These are phyloP conservation scores for Pythium grandisporangium DNA, from an alignment of 352 stramenopile species.

Conservation along the genomic window DNA sequence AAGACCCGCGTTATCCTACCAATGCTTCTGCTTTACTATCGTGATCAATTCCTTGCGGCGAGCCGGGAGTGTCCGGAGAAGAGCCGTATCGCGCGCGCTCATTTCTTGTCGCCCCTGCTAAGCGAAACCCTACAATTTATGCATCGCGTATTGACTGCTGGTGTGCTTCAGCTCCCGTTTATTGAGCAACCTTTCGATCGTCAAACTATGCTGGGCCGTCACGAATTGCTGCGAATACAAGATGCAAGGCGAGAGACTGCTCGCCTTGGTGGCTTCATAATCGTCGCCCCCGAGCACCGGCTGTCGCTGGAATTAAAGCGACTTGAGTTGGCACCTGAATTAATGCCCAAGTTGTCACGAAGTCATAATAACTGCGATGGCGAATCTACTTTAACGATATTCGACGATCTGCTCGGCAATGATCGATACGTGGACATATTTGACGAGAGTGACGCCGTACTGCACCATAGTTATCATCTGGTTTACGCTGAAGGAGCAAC, in stretches of 20 bases:
- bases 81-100: constrained; percentile 32
- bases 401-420: constrained; percentile 33
- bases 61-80: too few species aligned
- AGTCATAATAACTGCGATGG: too few species aligned
- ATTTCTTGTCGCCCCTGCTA: constrained; percentile 55
- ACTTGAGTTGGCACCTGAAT: constrained; percentile 23
- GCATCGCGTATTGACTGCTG: constrained; percentile 39
- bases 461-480: constrained; percentile 84
- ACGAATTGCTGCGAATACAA: constrained; percentile 17
- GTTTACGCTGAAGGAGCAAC: constrained; percentile 74
- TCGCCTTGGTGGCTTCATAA: constrained; percentile 30
- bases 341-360: constrained; percentile 14
- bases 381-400: too few species aligned
- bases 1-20: constrained; percentile 86
- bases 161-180: constrained; percentile 26
- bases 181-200: constrained; percentile 68
- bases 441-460: constrained; percentile 83
- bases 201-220: constrained; percentile 23
- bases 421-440: constrained; percentile 70
- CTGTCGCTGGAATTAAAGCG: constrained; percentile 84
- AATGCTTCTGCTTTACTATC: constrained; percentile 80
- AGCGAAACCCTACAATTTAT: constrained; percentile 62
- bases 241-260: constrained; percentile 29
- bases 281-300: constrained; percentile 81
- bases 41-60: too few species aligned